Conservation (phyloP, 2,329 filamentous ascomycete genomes). For the Paracoccidioides brasiliensis region DNA sequence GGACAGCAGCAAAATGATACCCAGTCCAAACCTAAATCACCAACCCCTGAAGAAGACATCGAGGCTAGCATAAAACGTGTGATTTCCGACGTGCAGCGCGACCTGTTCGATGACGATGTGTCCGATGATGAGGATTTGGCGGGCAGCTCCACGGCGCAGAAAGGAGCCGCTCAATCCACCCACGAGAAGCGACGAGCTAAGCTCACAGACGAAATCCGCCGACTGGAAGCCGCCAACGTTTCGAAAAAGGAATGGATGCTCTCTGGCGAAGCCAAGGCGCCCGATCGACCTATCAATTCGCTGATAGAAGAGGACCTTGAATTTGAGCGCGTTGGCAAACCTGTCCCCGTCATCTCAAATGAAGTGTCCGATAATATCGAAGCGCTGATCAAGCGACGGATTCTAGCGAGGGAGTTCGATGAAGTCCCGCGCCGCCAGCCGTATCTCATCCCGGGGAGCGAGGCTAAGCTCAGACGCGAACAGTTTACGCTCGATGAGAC, state of each 20-base stretch:
- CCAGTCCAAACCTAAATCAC: not conserved
- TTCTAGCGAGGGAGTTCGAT: conserved; percentile 81
- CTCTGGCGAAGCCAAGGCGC: conserved; percentile 71
- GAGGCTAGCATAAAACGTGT: conserved; percentile 59
- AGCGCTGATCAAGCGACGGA: conserved; percentile 83
- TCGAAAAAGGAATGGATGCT: conserved; percentile 86
- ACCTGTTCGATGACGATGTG: conserved; percentile 69
- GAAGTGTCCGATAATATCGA: conserved; percentile 87
- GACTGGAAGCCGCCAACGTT: conserved; percentile 76
- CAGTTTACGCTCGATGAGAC: conserved; percentile 72
- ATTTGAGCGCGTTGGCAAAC: conserved; percentile 90
- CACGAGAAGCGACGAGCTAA: conserved; percentile 81
- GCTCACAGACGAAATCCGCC: conserved; percentile 77
- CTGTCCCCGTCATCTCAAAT: conserved; percentile 82
- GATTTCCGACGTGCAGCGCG: conserved; percentile 75
- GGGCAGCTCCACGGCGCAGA: conserved; percentile 45
- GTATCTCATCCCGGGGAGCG: conserved; percentile 49
- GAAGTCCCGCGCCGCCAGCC: conserved; percentile 75
- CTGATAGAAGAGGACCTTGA: conserved; percentile 89
- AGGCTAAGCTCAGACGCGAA: conserved; percentile 45
- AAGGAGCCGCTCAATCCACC: conserved; percentile 42
- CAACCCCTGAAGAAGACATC: conserved; percentile 32
- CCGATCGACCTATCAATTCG: conserved; percentile 76
- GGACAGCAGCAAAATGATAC: not conserved
- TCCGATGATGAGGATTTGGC: conserved; percentile 42